phyloP scores from a whole-genome alignment of 352 stramenopile genomes.

The Globisporangium barbulae region DNA sequence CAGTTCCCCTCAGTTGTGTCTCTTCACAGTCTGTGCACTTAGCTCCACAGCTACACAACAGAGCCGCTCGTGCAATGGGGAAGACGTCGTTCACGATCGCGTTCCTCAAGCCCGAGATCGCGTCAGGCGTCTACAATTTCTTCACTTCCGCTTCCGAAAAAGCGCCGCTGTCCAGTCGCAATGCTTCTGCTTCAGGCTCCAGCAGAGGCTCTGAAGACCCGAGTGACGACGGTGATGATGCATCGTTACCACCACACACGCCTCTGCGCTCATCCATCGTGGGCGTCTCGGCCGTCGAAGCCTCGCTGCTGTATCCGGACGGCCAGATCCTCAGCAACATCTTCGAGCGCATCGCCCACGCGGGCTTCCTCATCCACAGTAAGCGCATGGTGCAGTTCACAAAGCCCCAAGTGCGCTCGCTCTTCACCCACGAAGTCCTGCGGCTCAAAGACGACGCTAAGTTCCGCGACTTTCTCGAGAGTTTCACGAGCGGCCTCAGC shows the following conservation, averaged over 20 bases:
- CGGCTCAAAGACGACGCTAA: constrained; percentile 14
- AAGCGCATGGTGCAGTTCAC: constrained; percentile 36
- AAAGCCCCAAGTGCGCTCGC: constrained; percentile 29
- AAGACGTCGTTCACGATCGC: constrained; percentile 37
- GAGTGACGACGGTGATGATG: constrained; percentile 6
- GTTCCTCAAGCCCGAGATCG: constrained; percentile 62
- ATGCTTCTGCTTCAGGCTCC: background rate
- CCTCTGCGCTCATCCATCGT: constrained; percentile 20
- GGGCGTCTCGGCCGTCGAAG: constrained; percentile 38
- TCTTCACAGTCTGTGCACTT: background rate
- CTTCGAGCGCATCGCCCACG: constrained; percentile 34
- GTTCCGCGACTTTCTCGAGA: constrained; percentile 44
- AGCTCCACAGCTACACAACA: background rate
- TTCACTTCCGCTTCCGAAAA: constrained; percentile 15
- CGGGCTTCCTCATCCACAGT: constrained; percentile 57
- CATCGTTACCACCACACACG: background rate
- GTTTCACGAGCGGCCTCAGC: constrained; percentile 59
- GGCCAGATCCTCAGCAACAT: constrained; percentile 39
- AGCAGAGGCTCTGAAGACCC: background rate
- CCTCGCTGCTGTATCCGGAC: constrained; percentile 34
- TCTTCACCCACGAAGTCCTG: constrained; percentile 36
- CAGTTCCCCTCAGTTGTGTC: background rate
- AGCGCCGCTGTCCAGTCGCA: background rate
- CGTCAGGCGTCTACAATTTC: constrained; percentile 48
- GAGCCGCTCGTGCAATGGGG: background rate